phyloP scores from a whole-genome alignment of 2,329 filamentous ascomycete genomes.

The Huntiella decipiens region DNA sequence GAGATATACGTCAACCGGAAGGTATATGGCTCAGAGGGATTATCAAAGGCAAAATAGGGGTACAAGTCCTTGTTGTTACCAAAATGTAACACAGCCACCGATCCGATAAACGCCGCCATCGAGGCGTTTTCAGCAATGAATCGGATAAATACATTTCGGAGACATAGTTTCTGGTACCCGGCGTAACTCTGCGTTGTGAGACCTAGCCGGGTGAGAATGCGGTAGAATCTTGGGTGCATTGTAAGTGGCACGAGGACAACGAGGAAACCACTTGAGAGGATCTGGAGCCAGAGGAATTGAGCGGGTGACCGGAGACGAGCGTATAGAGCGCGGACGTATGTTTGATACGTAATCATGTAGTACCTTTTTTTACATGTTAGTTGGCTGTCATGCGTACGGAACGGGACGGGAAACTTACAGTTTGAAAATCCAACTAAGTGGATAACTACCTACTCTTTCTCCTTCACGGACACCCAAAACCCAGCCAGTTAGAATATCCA shows the following conservation, averaged over 20 bases:
- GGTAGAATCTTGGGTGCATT: constrained; percentile 41
- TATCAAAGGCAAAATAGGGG: constrained; percentile 49
- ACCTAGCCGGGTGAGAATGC: constrained; percentile 30
- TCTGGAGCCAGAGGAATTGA: constrained; percentile 47
- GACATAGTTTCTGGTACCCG: constrained; percentile 46
- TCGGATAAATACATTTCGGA: constrained; percentile 47
- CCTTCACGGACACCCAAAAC: constrained; percentile 47
- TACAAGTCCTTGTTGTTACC: constrained; percentile 49
- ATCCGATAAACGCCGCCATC: constrained; percentile 49
- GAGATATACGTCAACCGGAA: constrained; percentile 45
- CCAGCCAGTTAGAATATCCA: constrained; percentile 47
- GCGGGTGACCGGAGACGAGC: constrained; percentile 44
- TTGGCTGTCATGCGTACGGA: not conserved
- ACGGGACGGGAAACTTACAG: constrained; percentile 26
- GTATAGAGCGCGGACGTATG: constrained; percentile 50
- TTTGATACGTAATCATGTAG: constrained; percentile 52
- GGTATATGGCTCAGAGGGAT: constrained; percentile 32
- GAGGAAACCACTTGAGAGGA: constrained; percentile 42
- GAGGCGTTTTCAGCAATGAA: constrained; percentile 48
- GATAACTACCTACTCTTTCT: constrained; percentile 48
- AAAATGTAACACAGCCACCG: constrained; percentile 46
- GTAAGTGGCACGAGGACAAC: constrained; percentile 45
- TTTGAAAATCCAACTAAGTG: constrained; percentile 53
- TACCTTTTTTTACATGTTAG: constrained; percentile 23
- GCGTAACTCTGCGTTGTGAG: constrained; percentile 40